These are phyloP conservation scores for Saccharomycopsis javanensis DNA, from an alignment of 805 yeast species.

Conservation along the genomic window DNA sequence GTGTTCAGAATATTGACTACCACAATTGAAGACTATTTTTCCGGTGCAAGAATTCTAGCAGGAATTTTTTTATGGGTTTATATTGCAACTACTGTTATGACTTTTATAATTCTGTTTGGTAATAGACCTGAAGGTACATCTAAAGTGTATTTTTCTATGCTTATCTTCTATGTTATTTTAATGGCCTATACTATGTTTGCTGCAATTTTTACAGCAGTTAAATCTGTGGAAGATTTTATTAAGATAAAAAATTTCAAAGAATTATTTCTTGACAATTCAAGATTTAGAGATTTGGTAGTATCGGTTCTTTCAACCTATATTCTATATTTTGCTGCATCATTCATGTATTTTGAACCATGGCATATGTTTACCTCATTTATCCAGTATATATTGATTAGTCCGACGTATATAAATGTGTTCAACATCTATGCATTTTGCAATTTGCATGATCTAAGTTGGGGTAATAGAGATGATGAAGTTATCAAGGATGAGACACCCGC, in stretches of 20 bases:
- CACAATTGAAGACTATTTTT: constrained; percentile 62
- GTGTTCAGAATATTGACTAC: constrained; percentile 83
- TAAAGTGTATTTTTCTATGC: constrained; percentile 63
- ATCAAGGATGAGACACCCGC: constrained; percentile 10
- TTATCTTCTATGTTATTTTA: constrained; percentile 70
- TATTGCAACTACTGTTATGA: constrained; percentile 66
- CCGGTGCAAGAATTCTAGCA: constrained; percentile 68
- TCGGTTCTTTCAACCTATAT: constrained; percentile 79
- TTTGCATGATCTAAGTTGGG: constrained; percentile 96
- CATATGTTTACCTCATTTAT: constrained; percentile 82
- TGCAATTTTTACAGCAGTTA: constrained; percentile 68
- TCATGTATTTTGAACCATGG: constrained; percentile 81
- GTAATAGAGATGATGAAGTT: constrained; percentile 77
- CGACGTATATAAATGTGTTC: constrained; percentile 82
- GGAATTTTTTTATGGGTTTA: constrained; percentile 81
- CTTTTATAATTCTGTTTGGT: constrained; percentile 86
- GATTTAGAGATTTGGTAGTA: constrained; percentile 80
- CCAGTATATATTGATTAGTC: constrained; percentile 77
- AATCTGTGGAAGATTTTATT: constrained; percentile 48
- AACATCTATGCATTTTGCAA: constrained; percentile 95
- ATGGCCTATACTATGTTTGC: constrained; percentile 89
- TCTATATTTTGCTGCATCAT: constrained; percentile 67
- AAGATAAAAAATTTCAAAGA: constrained; percentile 26
- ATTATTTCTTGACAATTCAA: constrained; percentile 50
- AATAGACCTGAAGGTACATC: constrained; percentile 90